Base-by-base conservation (phyloP, 106 monocot genomes). In the Dendrobium catenatum region DNA sequence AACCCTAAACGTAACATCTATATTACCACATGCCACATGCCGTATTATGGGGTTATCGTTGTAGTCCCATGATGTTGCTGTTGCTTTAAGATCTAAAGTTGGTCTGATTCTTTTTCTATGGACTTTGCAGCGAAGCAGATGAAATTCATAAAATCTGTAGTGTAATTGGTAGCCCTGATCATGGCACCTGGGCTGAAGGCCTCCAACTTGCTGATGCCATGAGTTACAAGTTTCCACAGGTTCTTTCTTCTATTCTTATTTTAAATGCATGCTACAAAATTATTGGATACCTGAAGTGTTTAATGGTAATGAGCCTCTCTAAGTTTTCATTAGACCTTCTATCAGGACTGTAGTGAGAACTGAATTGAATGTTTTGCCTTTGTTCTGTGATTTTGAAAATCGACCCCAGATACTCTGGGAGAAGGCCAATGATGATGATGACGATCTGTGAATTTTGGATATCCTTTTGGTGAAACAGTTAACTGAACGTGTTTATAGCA, bases 71-170 rank as follows among this genome's bases (percentile, higher is more conserved):
- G 42, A 19, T 42, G 17, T 73, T 73, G n/a, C 18, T 73, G 73
- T 73, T 73, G 42, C 42, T 73, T 16, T 42, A 44, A 43, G 19
- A 41, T 19, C 27, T 13, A 76, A 76, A 13, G 4, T 42, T 22
- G 76, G n/a, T 73, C 42, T 74, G 51, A 51, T 51, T 10, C 51
- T 51, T 17, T 20, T 75, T 44, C n/a, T 73, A 42, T 73, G 42
- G 19, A 42, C 9, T 24, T 24, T 81, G 75, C 88, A 90, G 88
- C 82, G 92, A 93, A 75, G 86, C 81, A 41, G 89, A 93, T 83
- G 89, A 93, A 81, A 89, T 90, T 29, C 81, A 85, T 79, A 89
- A 93, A 86, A 93, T 93, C 40, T 93, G 92, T 81, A 85, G 81
- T 78, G 83, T 93, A 22, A 93, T 93, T 81, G 92, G 92, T n/a